phyloP scores from a whole-genome alignment of 345 rosid species.

The Gossypium herbaceum region DNA sequence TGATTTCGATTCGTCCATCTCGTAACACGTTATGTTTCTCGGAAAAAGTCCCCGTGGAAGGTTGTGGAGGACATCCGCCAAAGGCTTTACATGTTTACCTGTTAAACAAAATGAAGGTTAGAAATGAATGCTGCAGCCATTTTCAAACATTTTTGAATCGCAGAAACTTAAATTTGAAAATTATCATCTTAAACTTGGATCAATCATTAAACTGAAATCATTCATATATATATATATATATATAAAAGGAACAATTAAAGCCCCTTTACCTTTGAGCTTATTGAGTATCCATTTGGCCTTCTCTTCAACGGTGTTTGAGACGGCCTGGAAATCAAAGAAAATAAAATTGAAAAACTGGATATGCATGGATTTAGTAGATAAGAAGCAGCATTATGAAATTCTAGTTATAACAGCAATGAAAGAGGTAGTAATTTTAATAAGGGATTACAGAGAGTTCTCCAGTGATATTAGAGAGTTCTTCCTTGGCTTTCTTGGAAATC shows the following conservation, averaged over 20 bases:
- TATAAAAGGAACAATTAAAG: too few species aligned
- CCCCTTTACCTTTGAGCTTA: slow-evolving; percentile 31
- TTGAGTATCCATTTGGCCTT: slow-evolving; percentile 29
- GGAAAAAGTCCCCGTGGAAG: slow-evolving; percentile 37
- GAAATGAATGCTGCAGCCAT: neutral
- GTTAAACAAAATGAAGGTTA: neutral
- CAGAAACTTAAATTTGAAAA: neutral
- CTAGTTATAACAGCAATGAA: neutral
- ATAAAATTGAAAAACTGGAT: neutral
- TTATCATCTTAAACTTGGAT: neutral
- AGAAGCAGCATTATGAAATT: neutral
- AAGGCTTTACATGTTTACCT: slow-evolving; percentile 31
- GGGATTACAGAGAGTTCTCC: slow-evolving; percentile 29
- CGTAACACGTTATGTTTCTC: slow-evolving; percentile 31
- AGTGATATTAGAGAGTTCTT: slow-evolving; percentile 28
- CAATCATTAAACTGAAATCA: too few species aligned
- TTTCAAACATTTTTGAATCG: neutral
- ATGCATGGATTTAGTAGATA: too few species aligned
- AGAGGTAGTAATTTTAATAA: neutral
- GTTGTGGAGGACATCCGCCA: slow-evolving; percentile 34
- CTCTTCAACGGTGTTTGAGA: slow-evolving; percentile 11
- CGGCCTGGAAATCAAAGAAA: neutral
- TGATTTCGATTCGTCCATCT: slow-evolving; percentile 24
- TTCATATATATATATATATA: too few species aligned
- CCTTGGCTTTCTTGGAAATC: slow-evolving; percentile 36